These are phyloP conservation scores for Globisporangium radiosum DNA, from an alignment of 352 stramenopile genomes.

Conservation along the genomic window DNA sequence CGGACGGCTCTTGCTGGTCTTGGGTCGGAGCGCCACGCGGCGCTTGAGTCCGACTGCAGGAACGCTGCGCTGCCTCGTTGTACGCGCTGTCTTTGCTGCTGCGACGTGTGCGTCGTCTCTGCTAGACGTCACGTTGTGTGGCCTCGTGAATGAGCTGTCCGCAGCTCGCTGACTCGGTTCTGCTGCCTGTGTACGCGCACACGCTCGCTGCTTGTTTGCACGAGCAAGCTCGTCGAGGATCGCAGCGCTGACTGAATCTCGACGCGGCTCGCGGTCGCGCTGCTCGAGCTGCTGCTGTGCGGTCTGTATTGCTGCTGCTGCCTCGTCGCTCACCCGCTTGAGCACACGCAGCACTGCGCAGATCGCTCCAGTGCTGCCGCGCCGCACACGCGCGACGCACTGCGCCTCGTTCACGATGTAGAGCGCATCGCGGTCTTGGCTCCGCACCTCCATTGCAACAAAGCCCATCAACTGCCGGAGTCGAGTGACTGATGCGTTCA, in stretches of 20 bases:
- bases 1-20: constrained; percentile 3
- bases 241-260: background rate
- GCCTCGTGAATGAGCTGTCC: background rate
- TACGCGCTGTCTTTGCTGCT: background rate
- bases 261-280: background rate
- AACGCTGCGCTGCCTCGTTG: background rate
- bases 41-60: background rate
- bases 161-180: background rate
- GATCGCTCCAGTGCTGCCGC: constrained; percentile 30
- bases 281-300: background rate
- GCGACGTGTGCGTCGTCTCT: background rate
- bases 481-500: constrained; percentile 1
- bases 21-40: background rate
- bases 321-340: constrained; percentile 19
- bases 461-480: constrained; percentile 34
- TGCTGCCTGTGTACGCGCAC: background rate
- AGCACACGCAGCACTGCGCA: constrained; percentile 41
- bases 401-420: constrained; percentile 39
- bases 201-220: background rate
- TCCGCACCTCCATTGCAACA: constrained; percentile 30
- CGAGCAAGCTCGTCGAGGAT: background rate
- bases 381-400: constrained; percentile 29
- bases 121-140: too few relatives aligned
- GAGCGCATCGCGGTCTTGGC: constrained; percentile 34
- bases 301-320: background rate